phyloP scores from a whole-genome alignment of 1,139 yeast species.

The Barnettozyma hawaiiensis region DNA sequence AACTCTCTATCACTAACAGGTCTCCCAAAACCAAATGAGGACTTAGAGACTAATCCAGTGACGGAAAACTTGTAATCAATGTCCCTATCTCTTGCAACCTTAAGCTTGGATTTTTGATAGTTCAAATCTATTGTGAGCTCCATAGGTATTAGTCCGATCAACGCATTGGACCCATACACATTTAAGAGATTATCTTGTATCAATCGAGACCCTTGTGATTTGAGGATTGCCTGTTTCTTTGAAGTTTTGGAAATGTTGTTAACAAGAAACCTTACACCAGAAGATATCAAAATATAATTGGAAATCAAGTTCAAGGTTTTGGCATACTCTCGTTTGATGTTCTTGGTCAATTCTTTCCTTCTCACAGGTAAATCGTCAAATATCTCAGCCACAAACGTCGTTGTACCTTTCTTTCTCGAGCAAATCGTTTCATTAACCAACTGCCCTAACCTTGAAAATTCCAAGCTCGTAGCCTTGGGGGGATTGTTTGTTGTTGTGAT shows the following conservation, averaged over 20 bases:
- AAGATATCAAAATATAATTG: slow-evolving; percentile 61
- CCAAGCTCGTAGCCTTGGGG: slow-evolving; percentile 54
- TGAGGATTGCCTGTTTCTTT: slow-evolving; percentile 45
- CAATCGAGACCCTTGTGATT: slow-evolving; percentile 43
- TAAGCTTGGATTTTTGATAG: slow-evolving; percentile 10
- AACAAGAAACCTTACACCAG: slow-evolving; percentile 52
- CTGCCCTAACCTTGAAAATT: slow-evolving; percentile 49
- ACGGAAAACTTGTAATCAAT: slow-evolving; percentile 32
- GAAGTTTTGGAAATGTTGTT: slow-evolving; percentile 45
- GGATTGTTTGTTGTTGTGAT: slow-evolving; percentile 54
- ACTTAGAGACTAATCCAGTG: slow-evolving; percentile 64
- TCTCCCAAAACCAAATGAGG: slow-evolving; percentile 74
- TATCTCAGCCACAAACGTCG: slow-evolving; percentile 43
- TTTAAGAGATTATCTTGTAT: slow-evolving; percentile 54
- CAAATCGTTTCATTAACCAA: slow-evolving; percentile 36
- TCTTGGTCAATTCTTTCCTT: slow-evolving; percentile 62
- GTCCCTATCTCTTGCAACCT: slow-evolving; percentile 3
- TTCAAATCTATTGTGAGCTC: slow-evolving; percentile 32
- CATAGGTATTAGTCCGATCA: slow-evolving; percentile 50
- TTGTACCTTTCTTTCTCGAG: slow-evolving; percentile 59
- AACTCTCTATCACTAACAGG: slow-evolving; percentile 69
- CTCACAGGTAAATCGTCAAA: slow-evolving; percentile 72
- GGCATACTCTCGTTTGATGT: slow-evolving; percentile 64
- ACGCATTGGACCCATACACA: slow-evolving; percentile 64
- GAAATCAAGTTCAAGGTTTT: slow-evolving; percentile 56